Conservation (phyloP, 2,329 filamentous ascomycete species). For the Neopestalotiopsis sp. region DNA sequence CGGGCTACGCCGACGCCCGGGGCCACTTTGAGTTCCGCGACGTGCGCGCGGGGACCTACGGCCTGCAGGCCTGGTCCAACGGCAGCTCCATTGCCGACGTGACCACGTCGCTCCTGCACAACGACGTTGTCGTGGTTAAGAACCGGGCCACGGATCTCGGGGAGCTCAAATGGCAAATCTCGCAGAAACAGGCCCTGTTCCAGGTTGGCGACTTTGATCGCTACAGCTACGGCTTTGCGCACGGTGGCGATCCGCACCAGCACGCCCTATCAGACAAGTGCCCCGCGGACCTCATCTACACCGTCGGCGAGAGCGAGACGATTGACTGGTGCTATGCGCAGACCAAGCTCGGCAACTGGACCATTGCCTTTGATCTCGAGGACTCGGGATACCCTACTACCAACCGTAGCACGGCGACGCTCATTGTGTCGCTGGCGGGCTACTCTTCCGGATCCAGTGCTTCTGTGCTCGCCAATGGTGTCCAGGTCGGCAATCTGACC, state of each 20-base stretch:
- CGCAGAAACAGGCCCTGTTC: constrained; percentile 47
- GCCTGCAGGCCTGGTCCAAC: constrained; percentile 56
- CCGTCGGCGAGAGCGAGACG: constrained; percentile 41
- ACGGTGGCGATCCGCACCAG: constrained; percentile 48
- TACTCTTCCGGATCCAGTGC: constrained; percentile 48
- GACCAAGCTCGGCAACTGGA: constrained; percentile 43
- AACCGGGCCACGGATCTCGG: constrained; percentile 43
- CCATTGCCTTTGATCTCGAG: constrained; percentile 35
- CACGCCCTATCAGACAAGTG: constrained; percentile 51
- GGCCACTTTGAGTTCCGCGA: constrained; percentile 50
- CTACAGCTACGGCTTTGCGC: constrained; percentile 48
- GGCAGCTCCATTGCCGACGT: constrained; percentile 50
- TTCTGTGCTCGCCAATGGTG: constrained; percentile 46
- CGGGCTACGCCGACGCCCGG: constrained; percentile 46
- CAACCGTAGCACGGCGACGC: constrained; percentile 34
- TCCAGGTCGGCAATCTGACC: constrained; percentile 47
- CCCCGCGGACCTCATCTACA: constrained; percentile 51
- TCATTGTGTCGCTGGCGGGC: constrained; percentile 50
- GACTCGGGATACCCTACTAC: neutral
- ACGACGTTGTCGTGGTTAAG: constrained; percentile 44
- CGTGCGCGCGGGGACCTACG: constrained; percentile 51
- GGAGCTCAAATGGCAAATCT: constrained; percentile 46
- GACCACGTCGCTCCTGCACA: constrained; percentile 47
- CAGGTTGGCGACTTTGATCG: constrained; percentile 56
- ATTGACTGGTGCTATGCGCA: constrained; percentile 58